Evolutionary conservation across 2,329 filamentous ascomycete species (phyloP).

Genomic region (Lasiodiplodia sp.): DNA sequence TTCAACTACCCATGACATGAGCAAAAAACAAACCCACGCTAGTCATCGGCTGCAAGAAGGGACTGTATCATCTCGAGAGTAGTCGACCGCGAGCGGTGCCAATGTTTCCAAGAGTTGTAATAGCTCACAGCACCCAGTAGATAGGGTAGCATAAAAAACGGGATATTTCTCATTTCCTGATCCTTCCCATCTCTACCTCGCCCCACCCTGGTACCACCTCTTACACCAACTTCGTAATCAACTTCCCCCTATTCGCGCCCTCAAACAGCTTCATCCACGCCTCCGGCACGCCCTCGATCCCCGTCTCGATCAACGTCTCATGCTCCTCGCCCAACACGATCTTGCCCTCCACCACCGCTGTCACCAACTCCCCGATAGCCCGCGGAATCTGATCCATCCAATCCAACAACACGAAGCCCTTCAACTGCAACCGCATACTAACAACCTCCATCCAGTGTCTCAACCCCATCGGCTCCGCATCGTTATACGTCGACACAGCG

Average conservation of each 20-base stretch:
- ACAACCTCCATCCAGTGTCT: constrained; percentile 55
- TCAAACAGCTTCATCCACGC: constrained; percentile 59
- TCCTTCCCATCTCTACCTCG: no score
- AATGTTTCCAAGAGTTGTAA: no score
- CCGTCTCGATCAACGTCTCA: constrained; percentile 56
- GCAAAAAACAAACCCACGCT: no score
- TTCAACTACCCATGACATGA: no score
- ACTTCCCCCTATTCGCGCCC: background rate
- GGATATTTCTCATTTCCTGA: no score
- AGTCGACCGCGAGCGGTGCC: no score
- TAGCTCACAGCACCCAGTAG: no score
- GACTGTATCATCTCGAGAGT: no score
- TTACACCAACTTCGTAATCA: background rate
- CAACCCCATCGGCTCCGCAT: constrained; percentile 30
- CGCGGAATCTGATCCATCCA: constrained; percentile 41
- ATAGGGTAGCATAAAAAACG: no score
- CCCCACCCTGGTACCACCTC: no score
- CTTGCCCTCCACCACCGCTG: constrained; percentile 53
- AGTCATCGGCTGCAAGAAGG: no score
- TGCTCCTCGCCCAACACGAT: constrained; percentile 53
- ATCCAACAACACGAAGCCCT: constrained; percentile 74
- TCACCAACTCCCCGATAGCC: constrained; percentile 32
- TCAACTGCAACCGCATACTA: constrained; percentile 51
- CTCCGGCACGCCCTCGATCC: constrained; percentile 58
- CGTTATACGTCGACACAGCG: constrained; percentile 53